phyloP scores from a whole-genome alignment of 768 basidiomycete genomes.

The Termitomyces titanicus region DNA sequence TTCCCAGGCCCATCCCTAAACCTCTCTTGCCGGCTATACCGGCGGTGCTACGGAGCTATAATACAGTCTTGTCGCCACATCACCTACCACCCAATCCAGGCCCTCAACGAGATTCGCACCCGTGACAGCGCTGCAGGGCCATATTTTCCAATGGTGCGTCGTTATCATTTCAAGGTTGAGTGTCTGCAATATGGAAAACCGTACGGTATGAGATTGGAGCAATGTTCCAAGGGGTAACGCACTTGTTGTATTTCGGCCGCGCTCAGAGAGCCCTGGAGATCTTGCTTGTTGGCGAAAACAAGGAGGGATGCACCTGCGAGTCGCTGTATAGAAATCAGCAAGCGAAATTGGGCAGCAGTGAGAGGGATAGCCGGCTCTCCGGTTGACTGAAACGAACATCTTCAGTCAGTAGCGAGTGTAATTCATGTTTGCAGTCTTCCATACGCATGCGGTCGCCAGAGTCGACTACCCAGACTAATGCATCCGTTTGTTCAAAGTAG shows the following conservation, averaged over 20 bases:
- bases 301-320: slow-evolving; percentile 94
- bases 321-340: slow-evolving; percentile 48
- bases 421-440: slow-evolving; percentile 84
- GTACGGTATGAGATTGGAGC: slow-evolving; percentile 2
- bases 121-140: slow-evolving; percentile 89
- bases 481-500: slow-evolving; percentile 99
- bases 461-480: slow-evolving; percentile 98
- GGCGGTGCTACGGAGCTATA: slow-evolving; percentile 51
- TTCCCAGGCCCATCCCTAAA: neutral
- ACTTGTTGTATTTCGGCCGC: slow-evolving; percentile 81
- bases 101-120: slow-evolving; percentile 83
- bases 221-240: slow-evolving; percentile 11
- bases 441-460: slow-evolving; percentile 89
- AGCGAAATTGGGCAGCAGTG: slow-evolving; percentile 1
- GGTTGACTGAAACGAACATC: slow-evolving; percentile 57
- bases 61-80: slow-evolving; percentile 85
- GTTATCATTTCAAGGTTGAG: slow-evolving; percentile 70
- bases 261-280: slow-evolving; percentile 84
- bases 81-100: slow-evolving; percentile 88
- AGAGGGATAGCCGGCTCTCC: neutral
- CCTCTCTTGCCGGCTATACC: neutral
- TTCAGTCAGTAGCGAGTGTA: slow-evolving; percentile 83
- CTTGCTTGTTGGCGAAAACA: slow-evolving; percentile 98
- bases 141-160: slow-evolving; percentile 87
- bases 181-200: slow-evolving; percentile 2